Evolutionary conservation across 768 basidiomycete species (phyloP).

Genomic region (Suillus variegatus): DNA sequence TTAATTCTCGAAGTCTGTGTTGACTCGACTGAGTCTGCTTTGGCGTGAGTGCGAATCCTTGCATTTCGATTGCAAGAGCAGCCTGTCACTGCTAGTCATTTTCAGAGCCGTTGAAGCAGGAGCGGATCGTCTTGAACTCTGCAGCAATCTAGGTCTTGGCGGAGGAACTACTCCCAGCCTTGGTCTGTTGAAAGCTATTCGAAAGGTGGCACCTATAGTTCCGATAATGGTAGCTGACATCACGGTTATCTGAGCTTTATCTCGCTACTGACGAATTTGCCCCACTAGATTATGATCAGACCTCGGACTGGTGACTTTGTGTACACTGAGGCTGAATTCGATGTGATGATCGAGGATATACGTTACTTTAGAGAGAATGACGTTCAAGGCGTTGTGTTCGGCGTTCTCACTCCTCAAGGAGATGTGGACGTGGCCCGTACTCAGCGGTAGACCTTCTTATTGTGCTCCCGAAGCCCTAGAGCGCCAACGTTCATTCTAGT

Average conservation of each 20-base stretch:
- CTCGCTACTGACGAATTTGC: background rate
- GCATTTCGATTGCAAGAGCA: background rate
- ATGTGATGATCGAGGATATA: conserved; percentile 78
- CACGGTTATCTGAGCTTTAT: background rate
- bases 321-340: conserved; percentile 65
- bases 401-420: conserved; percentile 57
- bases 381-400: conserved; percentile 69
- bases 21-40: conserved; percentile 74
- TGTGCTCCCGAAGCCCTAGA: background rate
- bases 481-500: conserved; percentile 31
- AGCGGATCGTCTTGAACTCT: conserved; percentile 77
- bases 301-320: conserved; percentile 80
- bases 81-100: conserved; percentile 3
- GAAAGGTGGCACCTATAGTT: conserved; percentile 45
- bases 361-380: conserved; percentile 54
- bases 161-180: conserved; percentile 83
- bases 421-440: conserved; percentile 59
- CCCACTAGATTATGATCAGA: conserved; percentile 70
- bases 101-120: conserved; percentile 69
- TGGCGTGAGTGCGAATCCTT: conserved; percentile 46
- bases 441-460: conserved; percentile 37
- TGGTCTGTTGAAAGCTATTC: conserved; percentile 67
- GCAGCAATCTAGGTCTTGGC: conserved; percentile 66
- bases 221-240: conserved; percentile 66
- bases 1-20: conserved; percentile 60